Base-by-base conservation (phyloP, 108 stramenopile genomes). In the Nitzschia sp. region DNA sequence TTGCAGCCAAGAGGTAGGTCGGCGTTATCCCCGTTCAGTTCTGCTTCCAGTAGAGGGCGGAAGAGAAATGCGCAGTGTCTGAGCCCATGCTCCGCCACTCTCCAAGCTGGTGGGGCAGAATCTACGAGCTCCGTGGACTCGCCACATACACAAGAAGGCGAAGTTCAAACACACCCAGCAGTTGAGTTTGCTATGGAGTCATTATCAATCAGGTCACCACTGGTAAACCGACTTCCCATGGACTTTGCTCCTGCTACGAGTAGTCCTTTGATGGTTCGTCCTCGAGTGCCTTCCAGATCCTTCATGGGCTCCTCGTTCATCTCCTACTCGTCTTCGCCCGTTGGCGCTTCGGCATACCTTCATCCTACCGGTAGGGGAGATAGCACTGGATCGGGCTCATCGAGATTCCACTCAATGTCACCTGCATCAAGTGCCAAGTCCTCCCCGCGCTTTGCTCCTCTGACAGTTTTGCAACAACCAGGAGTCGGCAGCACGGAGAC, bases 51-150 rank as follows among this genome's bases (percentile, higher is more conserved):
- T 4, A 61, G 63, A 52, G 63, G 63, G 6, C 45, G 28, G 19
- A 64, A 64, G 35, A 38, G 63, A 32, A 64, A 30, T 23, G 47
- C 63, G 8, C 45, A 47, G 9, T 64, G 63, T 52, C 26, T 64
- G 17, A 25, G 44, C 30, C 11, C 30, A 9, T 26, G 29, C n/a
- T 52, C 38, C 4, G 34, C 19, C 16, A 21, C 38, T 44, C 5
- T 30, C 21, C 3, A 2, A 8, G 28, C 27, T 57, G 28, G 31
- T 57, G 27, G 26, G 27, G 48, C 8, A 21, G 48, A 56, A 56
- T 56, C 55, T 28, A 16, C 5, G 15, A 2, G 26, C 3, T 31
- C 13, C 2, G 55, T 5, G 15, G 21, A 56, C 31, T 29, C 28
- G 2, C 55, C 55, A 5, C 27, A n/a, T 5, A 61, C 59, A 11